Evolutionary conservation across 2,329 filamentous ascomycete genomes (phyloP).

Genomic region (Exophiala viscosa): DNA sequence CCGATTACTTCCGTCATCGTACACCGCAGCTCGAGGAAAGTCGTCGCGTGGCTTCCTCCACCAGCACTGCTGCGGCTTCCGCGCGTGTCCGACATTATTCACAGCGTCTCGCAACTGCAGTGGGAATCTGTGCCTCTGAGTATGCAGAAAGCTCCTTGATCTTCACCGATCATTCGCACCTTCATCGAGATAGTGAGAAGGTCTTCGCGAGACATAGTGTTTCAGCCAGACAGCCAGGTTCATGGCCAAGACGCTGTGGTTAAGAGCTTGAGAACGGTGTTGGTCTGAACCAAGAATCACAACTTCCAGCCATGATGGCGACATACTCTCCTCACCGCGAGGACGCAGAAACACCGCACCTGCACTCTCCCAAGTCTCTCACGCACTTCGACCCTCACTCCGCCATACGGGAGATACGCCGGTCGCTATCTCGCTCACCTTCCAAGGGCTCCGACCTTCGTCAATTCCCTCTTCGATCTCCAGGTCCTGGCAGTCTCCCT

Average conservation of each 20-base stretch:
- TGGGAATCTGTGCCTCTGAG: neutral
- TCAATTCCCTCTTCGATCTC: conserved; percentile 47
- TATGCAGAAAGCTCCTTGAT: neutral
- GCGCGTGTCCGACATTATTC: neutral
- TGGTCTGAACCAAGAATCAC: conserved; percentile 12
- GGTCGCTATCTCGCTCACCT: conserved; percentile 88
- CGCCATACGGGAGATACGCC: conserved; percentile 75
- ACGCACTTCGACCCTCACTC: conserved; percentile 79
- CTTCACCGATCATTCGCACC: neutral
- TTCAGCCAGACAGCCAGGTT: conserved; percentile 7
- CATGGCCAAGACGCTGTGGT: conserved; percentile 16
- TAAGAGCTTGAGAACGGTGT: conserved; percentile 2
- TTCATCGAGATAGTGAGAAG: neutral
- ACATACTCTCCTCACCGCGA: conserved; percentile 49
- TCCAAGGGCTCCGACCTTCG: conserved; percentile 70
- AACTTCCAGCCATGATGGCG: conserved; percentile 40
- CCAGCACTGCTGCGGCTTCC: neutral
- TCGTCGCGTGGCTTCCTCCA: neutral
- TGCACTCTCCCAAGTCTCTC: conserved; percentile 79
- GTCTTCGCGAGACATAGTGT: conserved; percentile 2
- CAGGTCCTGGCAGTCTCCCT: conserved; percentile 49
- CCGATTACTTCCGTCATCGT: neutral
- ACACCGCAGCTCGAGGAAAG: neutral
- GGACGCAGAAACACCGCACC: conserved; percentile 72
- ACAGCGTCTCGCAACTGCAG: neutral